These are phyloP conservation scores for Pleurotus citrinopileatus DNA, from an alignment of 768 basidiomycete species.

Conservation along the genomic window DNA sequence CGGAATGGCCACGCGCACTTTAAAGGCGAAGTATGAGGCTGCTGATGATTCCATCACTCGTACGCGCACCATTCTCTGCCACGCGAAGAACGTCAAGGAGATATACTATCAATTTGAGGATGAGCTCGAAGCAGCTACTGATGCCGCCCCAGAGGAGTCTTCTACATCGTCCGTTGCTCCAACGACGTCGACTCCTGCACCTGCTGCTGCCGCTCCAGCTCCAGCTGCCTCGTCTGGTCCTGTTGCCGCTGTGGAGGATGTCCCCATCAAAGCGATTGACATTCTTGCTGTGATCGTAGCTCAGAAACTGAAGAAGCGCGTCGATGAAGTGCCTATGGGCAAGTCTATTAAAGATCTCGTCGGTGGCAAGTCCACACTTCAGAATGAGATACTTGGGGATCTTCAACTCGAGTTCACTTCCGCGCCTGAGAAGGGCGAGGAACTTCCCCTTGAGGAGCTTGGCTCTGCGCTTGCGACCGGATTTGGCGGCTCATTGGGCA, in stretches of 20 bases:
- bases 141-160: slow-evolving; percentile 34
- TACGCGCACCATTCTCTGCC: slow-evolving; percentile 81
- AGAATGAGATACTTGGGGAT: slow-evolving; percentile 98
- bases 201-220: slow-evolving; percentile 34
- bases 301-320: slow-evolving; percentile 96
- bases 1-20: slow-evolving; percentile 88
- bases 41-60: slow-evolving; percentile 83
- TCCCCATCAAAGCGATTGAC: slow-evolving; percentile 87
- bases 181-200: slow-evolving; percentile 13
- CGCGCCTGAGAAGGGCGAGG: slow-evolving; percentile 98
- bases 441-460: slow-evolving; percentile 93
- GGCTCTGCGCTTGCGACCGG: slow-evolving; percentile 81
- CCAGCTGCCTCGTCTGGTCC: slow-evolving; percentile 49
- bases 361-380: slow-evolving; percentile 96
- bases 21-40: slow-evolving; percentile 91
- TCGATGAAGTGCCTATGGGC: slow-evolving; percentile 82
- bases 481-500: slow-evolving; percentile 85
- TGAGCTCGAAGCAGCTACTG: slow-evolving; percentile 48
- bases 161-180: slow-evolving; percentile 19
- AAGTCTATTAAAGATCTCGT: slow-evolving; percentile 99
- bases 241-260: slow-evolving; percentile 81
- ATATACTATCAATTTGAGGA: slow-evolving; percentile 99
- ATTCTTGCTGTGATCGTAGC: slow-evolving; percentile 87
- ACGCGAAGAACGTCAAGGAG: slow-evolving; percentile 94
- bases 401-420: slow-evolving; percentile 92